These are phyloP conservation scores for Babesia microti DNA, from an alignment of 169 alveolate species.

Conservation along the genomic window DNA sequence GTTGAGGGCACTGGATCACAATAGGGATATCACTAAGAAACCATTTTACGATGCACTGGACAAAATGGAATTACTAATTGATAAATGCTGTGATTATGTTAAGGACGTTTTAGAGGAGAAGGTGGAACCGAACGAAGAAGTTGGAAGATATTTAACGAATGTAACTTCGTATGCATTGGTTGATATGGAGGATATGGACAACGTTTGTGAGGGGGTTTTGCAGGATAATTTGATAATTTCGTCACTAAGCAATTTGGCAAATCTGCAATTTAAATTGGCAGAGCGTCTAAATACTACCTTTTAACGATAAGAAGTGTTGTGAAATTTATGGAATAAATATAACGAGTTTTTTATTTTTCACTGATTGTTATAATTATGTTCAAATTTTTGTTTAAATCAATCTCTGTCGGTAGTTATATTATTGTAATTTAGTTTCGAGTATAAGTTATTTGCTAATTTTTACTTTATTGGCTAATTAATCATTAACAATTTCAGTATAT, in stretches of 20 bases:
- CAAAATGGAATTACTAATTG: background rate
- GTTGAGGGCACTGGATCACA: constrained; percentile 9
- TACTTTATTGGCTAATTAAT: too few species aligned
- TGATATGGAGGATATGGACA: constrained; percentile 57
- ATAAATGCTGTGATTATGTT: constrained; percentile 32
- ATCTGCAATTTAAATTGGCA: constrained; percentile 70
- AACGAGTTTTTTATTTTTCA: too few species aligned
- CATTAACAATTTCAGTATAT: too few species aligned
- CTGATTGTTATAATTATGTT: too few species aligned
- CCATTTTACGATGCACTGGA: background rate
- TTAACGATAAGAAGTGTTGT: constrained; percentile 1
- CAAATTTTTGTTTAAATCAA: too few species aligned
- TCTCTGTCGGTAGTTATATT: too few species aligned
- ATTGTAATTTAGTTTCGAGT: too few species aligned
- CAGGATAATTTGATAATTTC: constrained; percentile 75
- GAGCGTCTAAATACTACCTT: constrained; percentile 71
- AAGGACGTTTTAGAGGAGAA: constrained; percentile 40
- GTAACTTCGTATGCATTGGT: constrained; percentile 57
- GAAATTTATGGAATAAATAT: background rate
- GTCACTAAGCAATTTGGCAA: constrained; percentile 58
- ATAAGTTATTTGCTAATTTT: too few species aligned
- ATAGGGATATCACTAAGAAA: background rate
- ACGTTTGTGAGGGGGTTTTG: constrained; percentile 64
- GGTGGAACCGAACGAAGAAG: constrained; percentile 53
- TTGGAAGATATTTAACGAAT: constrained; percentile 67